phyloP scores from a whole-genome alignment of 208 protist genomes.

The Wallacemonas sp. region DNA sequence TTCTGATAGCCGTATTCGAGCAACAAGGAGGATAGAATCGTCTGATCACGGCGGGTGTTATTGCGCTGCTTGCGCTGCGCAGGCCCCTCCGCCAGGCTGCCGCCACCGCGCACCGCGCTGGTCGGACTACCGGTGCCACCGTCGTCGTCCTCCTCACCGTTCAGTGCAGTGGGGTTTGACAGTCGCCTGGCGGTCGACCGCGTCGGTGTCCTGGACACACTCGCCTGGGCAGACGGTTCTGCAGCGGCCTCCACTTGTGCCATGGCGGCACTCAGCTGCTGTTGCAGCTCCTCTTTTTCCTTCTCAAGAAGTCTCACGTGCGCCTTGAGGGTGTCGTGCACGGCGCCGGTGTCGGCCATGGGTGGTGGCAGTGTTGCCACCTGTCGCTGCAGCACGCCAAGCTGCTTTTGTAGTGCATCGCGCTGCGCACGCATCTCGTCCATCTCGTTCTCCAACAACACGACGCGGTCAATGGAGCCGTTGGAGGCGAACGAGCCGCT shows the following conservation, averaged over 20 bases:
- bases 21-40: constrained; percentile 44
- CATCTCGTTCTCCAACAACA: constrained; percentile 67
- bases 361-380: constrained; percentile 34
- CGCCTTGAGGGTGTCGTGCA: constrained; percentile 36
- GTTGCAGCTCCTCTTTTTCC: constrained; percentile 52
- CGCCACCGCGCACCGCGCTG: not conserved
- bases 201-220: not conserved
- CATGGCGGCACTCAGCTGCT: constrained; percentile 38
- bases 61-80: constrained; percentile 17
- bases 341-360: constrained; percentile 20
- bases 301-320: constrained; percentile 61
- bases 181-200: constrained; percentile 21
- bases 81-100: not conserved
- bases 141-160: constrained; percentile 11
- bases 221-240: not conserved
- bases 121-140: not conserved
- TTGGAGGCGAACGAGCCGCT: constrained; percentile 59
- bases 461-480: constrained; percentile 57
- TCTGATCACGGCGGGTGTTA: constrained; percentile 24
- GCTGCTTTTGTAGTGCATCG: constrained; percentile 52
- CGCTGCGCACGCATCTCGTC: constrained; percentile 56
- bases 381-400: constrained; percentile 55
- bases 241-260: constrained; percentile 16
- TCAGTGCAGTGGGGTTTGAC: not conserved
- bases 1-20: constrained; percentile 63